Conservation (phyloP, 345 rosid genomes). For the Ceriops decandra region DNA sequence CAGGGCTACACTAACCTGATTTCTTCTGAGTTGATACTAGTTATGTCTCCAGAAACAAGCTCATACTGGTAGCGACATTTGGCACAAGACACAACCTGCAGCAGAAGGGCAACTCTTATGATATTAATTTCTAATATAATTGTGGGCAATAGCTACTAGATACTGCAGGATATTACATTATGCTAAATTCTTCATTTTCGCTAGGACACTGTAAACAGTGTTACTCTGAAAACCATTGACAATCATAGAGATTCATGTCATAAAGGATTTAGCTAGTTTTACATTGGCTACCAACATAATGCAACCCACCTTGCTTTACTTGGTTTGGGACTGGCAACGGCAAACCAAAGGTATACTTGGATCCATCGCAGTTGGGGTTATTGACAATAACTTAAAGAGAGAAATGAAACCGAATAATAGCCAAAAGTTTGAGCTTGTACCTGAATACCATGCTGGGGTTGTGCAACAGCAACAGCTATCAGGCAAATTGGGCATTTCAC, state of each 20-base stretch:
- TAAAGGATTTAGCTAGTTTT: too few relatives aligned
- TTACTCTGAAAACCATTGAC: too few relatives aligned
- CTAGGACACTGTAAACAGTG: too few relatives aligned
- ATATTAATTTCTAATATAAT: background rate
- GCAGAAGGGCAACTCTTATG: conserved; percentile 5
- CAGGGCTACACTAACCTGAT: conserved; percentile 60
- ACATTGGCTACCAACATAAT: too few relatives aligned
- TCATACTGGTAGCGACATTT: conserved; percentile 88
- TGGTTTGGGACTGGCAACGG: too few relatives aligned
- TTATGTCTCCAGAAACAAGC: conserved; percentile 84
- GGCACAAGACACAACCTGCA: conserved; percentile 81
- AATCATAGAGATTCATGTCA: too few relatives aligned
- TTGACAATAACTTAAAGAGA: background rate
- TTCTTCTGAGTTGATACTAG: conserved; percentile 74
- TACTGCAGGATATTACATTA: too few relatives aligned
- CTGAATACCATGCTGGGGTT: conserved; percentile 90
- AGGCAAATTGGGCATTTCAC: conserved; percentile 83
- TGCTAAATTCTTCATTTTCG: too few relatives aligned
- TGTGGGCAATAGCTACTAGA: too few relatives aligned
- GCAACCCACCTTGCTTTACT: too few relatives aligned
- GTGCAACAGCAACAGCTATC: conserved; percentile 79
- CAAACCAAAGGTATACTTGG: too few relatives aligned
- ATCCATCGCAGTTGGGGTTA: too few relatives aligned
- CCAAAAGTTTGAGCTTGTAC: conserved; percentile 27
- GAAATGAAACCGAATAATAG: background rate